Conservation (phyloP, 345 rosid genomes). For the Zanthoxylum bungeanum region DNA sequence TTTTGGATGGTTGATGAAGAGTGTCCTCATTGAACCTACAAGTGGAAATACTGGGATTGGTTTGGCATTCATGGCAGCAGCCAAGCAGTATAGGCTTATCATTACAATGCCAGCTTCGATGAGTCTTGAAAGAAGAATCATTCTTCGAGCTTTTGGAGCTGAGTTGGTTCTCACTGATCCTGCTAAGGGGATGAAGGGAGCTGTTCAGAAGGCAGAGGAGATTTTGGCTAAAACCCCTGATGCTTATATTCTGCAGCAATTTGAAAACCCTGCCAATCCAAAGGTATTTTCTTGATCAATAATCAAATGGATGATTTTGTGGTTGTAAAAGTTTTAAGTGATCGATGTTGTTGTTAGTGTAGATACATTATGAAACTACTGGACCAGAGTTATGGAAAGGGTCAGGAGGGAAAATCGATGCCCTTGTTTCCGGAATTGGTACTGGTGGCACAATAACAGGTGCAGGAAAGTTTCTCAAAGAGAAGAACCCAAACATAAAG, state of each 20-base stretch:
- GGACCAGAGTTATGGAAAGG: conserved; percentile 97
- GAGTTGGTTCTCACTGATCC: conserved; percentile 84
- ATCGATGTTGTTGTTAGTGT: conserved; percentile 5
- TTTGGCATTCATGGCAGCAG: conserved; percentile 88
- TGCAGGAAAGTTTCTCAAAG: conserved; percentile 79
- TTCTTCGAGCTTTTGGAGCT: conserved; percentile 92
- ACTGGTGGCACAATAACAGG: conserved; percentile 97
- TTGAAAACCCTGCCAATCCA: conserved; percentile 90
- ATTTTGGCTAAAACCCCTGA: conserved; percentile 68
- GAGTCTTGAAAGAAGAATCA: conserved; percentile 89
- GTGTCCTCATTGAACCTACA: conserved; percentile 89
- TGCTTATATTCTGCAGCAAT: conserved; percentile 87
- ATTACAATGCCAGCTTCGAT: conserved; percentile 94
- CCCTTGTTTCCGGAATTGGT: conserved; percentile 88
- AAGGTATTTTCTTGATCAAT: conserved; percentile 41
- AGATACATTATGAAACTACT: conserved; percentile 90
- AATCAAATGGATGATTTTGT: conserved; percentile 6
- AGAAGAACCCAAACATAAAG: conserved; percentile 69
- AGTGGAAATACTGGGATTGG: conserved; percentile 97
- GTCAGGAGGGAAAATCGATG: conserved; percentile 75
- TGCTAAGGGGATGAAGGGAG: conserved; percentile 91
- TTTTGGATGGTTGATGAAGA: conserved; percentile 38
- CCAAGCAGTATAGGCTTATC: conserved; percentile 75
- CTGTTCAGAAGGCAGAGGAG: conserved; percentile 90
- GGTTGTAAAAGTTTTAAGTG: neutral